phyloP scores from a whole-genome alignment of 176 grass and related monocot genomes.

The Eremochloa ophiuroides region DNA sequence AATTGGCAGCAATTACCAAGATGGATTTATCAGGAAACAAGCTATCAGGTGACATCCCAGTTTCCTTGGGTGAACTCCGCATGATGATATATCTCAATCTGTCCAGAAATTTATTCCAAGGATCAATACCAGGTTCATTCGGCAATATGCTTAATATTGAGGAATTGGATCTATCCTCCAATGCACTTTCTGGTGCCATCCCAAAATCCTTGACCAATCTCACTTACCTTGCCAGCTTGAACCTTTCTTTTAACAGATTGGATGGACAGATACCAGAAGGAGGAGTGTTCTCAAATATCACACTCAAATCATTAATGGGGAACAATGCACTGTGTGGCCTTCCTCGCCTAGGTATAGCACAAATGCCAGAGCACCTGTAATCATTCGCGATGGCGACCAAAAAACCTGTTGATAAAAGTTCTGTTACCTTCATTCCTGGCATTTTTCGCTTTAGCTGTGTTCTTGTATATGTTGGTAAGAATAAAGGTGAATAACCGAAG shows the following conservation, averaged over 20 bases:
- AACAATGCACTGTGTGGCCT: constrained; percentile 35
- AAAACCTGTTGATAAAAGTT: neutral
- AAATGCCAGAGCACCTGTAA: neutral
- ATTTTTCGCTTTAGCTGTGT: neutral
- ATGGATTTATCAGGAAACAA: constrained; percentile 40
- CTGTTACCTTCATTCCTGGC: neutral
- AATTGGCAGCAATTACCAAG: constrained; percentile 16
- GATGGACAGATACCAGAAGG: constrained; percentile 30
- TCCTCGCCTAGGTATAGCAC: constrained; percentile 20
- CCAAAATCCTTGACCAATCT: constrained; percentile 33
- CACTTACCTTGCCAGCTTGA: constrained; percentile 30
- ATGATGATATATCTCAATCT: constrained; percentile 36
- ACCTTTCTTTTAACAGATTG: constrained; percentile 38
- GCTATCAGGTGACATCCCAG: constrained; percentile 34
- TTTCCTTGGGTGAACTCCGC: constrained; percentile 23
- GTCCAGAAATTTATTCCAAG: constrained; percentile 23
- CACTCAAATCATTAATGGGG: constrained; percentile 40
- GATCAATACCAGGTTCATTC: constrained; percentile 28
- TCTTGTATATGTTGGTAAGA: constrained; percentile 10
- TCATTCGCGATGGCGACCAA: neutral
- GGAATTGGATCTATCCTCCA: constrained; percentile 35
- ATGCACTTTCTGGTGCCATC: constrained; percentile 26
- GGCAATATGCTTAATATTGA: constrained; percentile 29
- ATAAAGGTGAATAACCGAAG: neutral
- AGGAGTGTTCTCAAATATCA: constrained; percentile 43